Conservation (phyloP, 495 filamentous ascomycete species). For the Penicillium arizonense region DNA sequence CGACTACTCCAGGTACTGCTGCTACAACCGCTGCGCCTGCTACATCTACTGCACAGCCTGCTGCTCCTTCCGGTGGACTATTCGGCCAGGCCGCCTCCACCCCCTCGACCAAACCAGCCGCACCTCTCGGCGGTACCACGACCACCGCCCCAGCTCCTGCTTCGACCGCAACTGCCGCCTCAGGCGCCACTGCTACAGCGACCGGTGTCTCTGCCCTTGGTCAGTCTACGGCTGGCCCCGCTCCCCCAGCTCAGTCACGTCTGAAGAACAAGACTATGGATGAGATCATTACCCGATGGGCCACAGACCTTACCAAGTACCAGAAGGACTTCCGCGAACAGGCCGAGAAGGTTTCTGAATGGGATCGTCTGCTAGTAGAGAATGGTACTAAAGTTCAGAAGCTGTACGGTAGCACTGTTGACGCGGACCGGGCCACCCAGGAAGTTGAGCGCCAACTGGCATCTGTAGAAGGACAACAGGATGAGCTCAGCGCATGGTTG, state of each 20-base stretch:
- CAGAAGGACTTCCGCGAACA: constrained; percentile 92
- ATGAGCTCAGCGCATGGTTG: constrained; percentile 78
- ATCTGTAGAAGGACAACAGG: constrained; percentile 86
- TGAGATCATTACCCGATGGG: constrained; percentile 98
- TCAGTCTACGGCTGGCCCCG: constrained; percentile 73
- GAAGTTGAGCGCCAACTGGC: constrained; percentile 89
- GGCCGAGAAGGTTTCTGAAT: constrained; percentile 79
- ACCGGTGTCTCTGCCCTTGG: constrained; percentile 44
- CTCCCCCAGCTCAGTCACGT: constrained; percentile 75
- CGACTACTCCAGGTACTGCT: constrained; percentile 27
- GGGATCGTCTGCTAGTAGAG: constrained; percentile 88
- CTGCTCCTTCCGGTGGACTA: constrained; percentile 21
- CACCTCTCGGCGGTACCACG: constrained; percentile 15
- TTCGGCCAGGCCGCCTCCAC: constrained; percentile 29
- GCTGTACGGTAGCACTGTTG: constrained; percentile 80
- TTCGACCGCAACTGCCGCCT: constrained; percentile 20
- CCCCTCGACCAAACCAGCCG: constrained; percentile 27
- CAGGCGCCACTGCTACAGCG: constrained; percentile 26
- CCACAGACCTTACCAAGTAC: constrained; percentile 88
- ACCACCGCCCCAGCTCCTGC: constrained; percentile 18
- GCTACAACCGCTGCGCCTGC: constrained; percentile 23
- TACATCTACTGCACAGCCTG: constrained; percentile 21
- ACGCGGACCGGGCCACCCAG: constrained; percentile 84
- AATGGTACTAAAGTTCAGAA: constrained; percentile 91
- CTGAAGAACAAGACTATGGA: constrained; percentile 99